These are phyloP conservation scores for Butyriboletus loyo DNA, from an alignment of 768 basidiomycete species.

Conservation along the genomic window DNA sequence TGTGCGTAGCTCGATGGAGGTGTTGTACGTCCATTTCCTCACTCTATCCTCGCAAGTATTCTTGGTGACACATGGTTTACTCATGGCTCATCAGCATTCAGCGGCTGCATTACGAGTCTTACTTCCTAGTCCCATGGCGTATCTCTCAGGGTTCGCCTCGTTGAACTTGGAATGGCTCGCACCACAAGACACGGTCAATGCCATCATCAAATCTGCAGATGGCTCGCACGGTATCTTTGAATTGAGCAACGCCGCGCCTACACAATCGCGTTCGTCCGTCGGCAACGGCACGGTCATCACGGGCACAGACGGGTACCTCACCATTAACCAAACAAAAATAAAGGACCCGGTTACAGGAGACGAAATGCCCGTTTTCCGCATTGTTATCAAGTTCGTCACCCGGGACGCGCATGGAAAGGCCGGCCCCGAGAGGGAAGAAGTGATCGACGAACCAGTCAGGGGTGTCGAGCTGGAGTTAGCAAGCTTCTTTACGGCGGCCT, in stretches of 20 bases:
- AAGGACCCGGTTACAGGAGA: slow-evolving; percentile 24
- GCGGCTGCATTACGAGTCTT: slow-evolving; percentile 60
- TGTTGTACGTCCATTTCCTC: slow-evolving; percentile 48
- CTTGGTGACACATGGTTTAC: background rate
- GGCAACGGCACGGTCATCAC: slow-evolving; percentile 44
- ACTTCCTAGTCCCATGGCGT: slow-evolving; percentile 49
- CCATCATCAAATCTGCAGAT: slow-evolving; percentile 44
- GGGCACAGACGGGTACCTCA: slow-evolving; percentile 62
- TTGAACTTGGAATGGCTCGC: slow-evolving; percentile 69
- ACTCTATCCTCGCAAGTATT: background rate
- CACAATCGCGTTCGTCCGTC: slow-evolving; percentile 33
- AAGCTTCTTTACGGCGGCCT: slow-evolving; percentile 57
- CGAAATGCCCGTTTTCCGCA: slow-evolving; percentile 31
- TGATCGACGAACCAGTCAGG: slow-evolving; percentile 43
- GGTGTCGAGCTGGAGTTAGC: slow-evolving; percentile 58
- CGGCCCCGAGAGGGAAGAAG: slow-evolving; percentile 39
- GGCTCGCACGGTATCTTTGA: slow-evolving; percentile 60
- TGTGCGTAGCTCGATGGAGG: slow-evolving; percentile 66
- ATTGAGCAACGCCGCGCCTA: slow-evolving; percentile 61
- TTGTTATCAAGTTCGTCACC: slow-evolving; percentile 37
- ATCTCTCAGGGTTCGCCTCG: slow-evolving; percentile 62
- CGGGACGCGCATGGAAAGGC: slow-evolving; percentile 18
- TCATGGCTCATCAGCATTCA: slow-evolving; percentile 51
- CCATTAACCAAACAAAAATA: slow-evolving; percentile 36
- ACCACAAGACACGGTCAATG: slow-evolving; percentile 78